Conservation (phyloP, 306 rosid genomes). For the Trifolium subterraneum region DNA sequence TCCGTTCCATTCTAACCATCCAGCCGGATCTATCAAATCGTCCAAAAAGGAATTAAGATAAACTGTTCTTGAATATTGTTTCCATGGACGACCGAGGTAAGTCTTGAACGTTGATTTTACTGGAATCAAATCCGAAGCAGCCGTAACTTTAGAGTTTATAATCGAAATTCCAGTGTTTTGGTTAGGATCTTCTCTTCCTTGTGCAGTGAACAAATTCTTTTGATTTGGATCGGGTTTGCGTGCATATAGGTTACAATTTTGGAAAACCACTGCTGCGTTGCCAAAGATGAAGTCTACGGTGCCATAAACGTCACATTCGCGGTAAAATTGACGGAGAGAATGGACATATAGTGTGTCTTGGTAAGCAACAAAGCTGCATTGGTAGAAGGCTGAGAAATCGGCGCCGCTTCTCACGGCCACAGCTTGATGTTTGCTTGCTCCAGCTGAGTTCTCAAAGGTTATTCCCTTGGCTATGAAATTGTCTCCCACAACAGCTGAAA, state of each 20-base stretch:
- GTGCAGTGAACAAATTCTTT: constrained; percentile 81
- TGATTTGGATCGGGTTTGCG: constrained; percentile 69
- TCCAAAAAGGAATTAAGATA: constrained; percentile 56
- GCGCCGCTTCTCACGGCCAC: constrained; percentile 80
- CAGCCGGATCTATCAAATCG: constrained; percentile 62
- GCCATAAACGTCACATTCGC: constrained; percentile 87
- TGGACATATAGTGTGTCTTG: constrained; percentile 96
- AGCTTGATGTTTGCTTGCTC: constrained; percentile 90
- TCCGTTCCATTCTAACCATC: constrained; percentile 88
- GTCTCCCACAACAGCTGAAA: constrained; percentile 73
- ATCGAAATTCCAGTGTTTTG: constrained; percentile 85
- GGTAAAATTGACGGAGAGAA: constrained; percentile 86
- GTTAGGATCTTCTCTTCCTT: constrained; percentile 83
- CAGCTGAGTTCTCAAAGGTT: constrained; percentile 84
- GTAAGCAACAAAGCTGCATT: constrained; percentile 84
- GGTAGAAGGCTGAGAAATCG: constrained; percentile 75
- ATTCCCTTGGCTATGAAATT: constrained; percentile 84
- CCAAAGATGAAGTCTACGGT: constrained; percentile 88
- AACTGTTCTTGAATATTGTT: constrained; percentile 73
- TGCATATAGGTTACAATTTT: constrained; percentile 81
- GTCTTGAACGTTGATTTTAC: constrained; percentile 52
- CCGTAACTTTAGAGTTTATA: constrained; percentile 65
- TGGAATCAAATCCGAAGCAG: constrained; percentile 69
- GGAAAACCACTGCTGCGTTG: constrained; percentile 77
- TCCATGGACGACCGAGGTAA: constrained; percentile 91